Percentiles rank a stretch among this genome's conserved stretches.
phyloP scores from a whole-genome alignment of 2,329 filamentous ascomycete species.

The Whalleya microplaca region DNA sequence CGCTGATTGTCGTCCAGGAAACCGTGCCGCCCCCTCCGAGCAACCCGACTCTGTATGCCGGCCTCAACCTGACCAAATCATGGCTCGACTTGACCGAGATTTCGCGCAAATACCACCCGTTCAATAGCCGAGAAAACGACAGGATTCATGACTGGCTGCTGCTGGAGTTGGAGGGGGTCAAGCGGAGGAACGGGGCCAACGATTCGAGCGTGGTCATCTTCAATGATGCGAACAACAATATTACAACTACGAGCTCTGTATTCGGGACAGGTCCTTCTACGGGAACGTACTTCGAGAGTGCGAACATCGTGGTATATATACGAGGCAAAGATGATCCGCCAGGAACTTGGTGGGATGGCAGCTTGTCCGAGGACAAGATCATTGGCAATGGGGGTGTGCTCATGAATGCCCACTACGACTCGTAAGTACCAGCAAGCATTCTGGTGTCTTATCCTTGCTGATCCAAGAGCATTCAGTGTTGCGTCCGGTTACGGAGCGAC shows the following conservation, averaged over 20 bases:
- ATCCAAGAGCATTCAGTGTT: slow-evolving; percentile 58
- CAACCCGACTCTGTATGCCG: slow-evolving; percentile 56
- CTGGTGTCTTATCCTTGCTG: slow-evolving; percentile 11
- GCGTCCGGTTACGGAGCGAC: slow-evolving; percentile 92
- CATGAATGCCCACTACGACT: slow-evolving; percentile 93
- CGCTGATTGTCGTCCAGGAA: slow-evolving; percentile 74
- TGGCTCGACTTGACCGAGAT: slow-evolving; percentile 83
- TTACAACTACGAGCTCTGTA: slow-evolving; percentile 60
- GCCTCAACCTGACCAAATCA: slow-evolving; percentile 81
- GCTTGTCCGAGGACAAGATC: slow-evolving; percentile 47
- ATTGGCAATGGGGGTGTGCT: slow-evolving; percentile 76
- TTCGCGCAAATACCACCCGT: slow-evolving; percentile 79
- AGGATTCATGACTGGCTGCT: slow-evolving; percentile 77
- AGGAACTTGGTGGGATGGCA: slow-evolving; percentile 71
- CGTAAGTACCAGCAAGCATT: slow-evolving; percentile 43
- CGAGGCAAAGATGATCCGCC: slow-evolving; percentile 76
- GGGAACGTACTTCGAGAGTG: slow-evolving; percentile 85
- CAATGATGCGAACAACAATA: slow-evolving; percentile 78
- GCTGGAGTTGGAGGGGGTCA: slow-evolving; percentile 69
- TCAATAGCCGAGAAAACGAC: slow-evolving; percentile 85
- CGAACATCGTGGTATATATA: slow-evolving; percentile 90
- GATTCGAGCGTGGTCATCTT: slow-evolving; percentile 66
- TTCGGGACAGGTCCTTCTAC: slow-evolving; percentile 36
- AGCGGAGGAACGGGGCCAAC: slow-evolving; percentile 61
- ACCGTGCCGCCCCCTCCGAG: slow-evolving; percentile 70